Base-by-base conservation (phyloP, 441 rosid genomes). In the Corymbia citriodora region DNA sequence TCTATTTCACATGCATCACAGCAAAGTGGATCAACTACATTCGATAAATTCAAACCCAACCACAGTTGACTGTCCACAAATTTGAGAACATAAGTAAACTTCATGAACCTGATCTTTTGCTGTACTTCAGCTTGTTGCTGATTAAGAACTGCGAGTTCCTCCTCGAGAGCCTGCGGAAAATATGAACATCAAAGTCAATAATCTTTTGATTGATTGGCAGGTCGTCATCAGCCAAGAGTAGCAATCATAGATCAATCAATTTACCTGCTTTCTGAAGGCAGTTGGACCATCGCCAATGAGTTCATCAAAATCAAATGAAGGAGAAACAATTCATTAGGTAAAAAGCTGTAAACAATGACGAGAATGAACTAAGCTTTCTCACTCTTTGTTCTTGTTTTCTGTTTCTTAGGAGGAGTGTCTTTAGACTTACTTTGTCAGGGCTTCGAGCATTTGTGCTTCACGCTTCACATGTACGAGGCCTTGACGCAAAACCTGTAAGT, bases 391-490 rank as follows among this genome's bases (percentile, higher is more conserved):
- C 40, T 63, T 13, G 70, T 63, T 63, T n/a, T 13, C 31, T 6
- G 17, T 3, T 63, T 63, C 33, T 29, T 31, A 12, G 4, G 17
- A 63, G 70, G 70, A 63, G 70, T 63, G 29, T 63, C 70, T 16
- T 45, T 45, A 33, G 57, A 52, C 93, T 87, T 33, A 93, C 94
- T 74, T 92, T 33, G 52, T 88, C 10, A 93, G 72, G 87, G 61
- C 63, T 8, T 92, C 92, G 57, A 93, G 88, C 88, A 92, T 87
- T 88, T 87, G 52, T 15, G 89, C 89, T 91, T 92, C 93, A 81
- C 23, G 18, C 91, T 88, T 93, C 74, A 74, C 50, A n/a, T 52
- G 92, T 92, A 82, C 48, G 40, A 93, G 92, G 82, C 68, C 72
- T 52, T 8, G 91, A 90, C 50, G 40, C 52, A 93, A 88, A 57